Percentiles rank a stretch among this genome's conserved stretches.
phyloP scores from a whole-genome alignment of 176 grass and related monocot genomes.

The Areca catechu region DNA sequence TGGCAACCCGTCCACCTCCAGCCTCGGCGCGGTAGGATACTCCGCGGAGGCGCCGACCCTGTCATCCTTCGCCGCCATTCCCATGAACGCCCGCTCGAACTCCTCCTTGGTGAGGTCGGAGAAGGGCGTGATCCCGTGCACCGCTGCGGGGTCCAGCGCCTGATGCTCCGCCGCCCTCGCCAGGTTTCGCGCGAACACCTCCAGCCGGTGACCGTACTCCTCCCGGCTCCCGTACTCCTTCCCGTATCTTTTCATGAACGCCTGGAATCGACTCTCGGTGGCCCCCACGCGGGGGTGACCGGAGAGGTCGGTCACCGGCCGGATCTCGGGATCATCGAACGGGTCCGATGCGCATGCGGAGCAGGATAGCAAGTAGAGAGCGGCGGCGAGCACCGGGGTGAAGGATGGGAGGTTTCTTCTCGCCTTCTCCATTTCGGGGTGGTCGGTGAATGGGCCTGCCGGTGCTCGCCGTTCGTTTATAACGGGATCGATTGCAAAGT shows the following conservation, averaged over 20 bases:
- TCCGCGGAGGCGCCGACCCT: background rate
- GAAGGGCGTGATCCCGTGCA: conserved; percentile 75
- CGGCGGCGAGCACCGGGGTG: no score
- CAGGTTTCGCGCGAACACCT: conserved; percentile 71
- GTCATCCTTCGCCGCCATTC: conserved; percentile 15
- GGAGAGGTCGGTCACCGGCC: conserved; percentile 32
- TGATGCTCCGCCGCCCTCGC: conserved; percentile 69
- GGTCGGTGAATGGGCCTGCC: no score
- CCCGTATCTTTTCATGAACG: conserved; percentile 20
- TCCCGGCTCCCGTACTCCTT: conserved; percentile 41
- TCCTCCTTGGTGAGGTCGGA: conserved; percentile 77
- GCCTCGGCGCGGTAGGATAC: conserved; percentile 15
- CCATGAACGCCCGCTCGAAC: conserved; percentile 54
- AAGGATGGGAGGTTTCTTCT: no score
- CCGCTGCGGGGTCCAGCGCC: conserved; percentile 54
- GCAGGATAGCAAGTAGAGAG: no score
- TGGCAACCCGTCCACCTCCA: conserved; percentile 41
- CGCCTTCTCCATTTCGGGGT: no score
- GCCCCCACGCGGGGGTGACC: background rate
- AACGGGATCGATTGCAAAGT: no score
- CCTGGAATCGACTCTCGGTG: conserved; percentile 37
- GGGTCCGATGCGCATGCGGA: no score
- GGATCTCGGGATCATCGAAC: no score
- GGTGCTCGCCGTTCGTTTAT: no score
- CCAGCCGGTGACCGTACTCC: conserved; percentile 51